Conservation (phyloP, 2,329 filamentous ascomycete genomes). For the Byssochlamys sp. region DNA sequence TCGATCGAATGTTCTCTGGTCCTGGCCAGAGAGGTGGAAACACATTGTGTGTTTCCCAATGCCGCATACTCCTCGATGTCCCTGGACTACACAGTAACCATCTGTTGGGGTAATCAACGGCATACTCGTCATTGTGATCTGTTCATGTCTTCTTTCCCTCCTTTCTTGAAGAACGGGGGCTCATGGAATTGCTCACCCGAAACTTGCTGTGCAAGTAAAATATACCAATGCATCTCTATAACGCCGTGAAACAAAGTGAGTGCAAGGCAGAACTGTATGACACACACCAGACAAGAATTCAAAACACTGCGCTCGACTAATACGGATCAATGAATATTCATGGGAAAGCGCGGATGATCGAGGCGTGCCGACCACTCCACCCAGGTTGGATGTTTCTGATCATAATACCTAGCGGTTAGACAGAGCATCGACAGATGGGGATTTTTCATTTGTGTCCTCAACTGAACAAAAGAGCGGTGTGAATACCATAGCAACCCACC, state of each 20-base stretch:
- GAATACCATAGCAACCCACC: not conserved
- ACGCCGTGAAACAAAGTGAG: not conserved
- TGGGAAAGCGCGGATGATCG: not conserved
- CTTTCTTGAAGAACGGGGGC: not conserved
- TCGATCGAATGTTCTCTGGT: too few relatives aligned
- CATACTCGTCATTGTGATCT: not conserved
- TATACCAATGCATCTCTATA: not conserved
- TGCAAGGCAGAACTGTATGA: not conserved
- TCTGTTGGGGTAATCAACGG: not conserved
- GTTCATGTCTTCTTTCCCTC: not conserved
- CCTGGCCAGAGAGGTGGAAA: too few relatives aligned
- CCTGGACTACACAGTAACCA: too few relatives aligned
- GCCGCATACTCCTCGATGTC: too few relatives aligned
- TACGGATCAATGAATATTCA: not conserved
- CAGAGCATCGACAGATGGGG: not conserved
- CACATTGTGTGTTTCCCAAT: too few relatives aligned
- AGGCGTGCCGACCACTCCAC: not conserved
- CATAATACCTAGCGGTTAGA: not conserved
- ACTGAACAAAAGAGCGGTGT: not conserved
- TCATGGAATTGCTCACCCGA: not conserved
- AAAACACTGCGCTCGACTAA: not conserved
- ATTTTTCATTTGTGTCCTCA: not conserved
- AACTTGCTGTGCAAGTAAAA: not conserved
- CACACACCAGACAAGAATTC: not conserved
- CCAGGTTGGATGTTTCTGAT: not conserved